phyloP scores from a whole-genome alignment of 23 red algal genomes.

The Agarophyton chilense region DNA sequence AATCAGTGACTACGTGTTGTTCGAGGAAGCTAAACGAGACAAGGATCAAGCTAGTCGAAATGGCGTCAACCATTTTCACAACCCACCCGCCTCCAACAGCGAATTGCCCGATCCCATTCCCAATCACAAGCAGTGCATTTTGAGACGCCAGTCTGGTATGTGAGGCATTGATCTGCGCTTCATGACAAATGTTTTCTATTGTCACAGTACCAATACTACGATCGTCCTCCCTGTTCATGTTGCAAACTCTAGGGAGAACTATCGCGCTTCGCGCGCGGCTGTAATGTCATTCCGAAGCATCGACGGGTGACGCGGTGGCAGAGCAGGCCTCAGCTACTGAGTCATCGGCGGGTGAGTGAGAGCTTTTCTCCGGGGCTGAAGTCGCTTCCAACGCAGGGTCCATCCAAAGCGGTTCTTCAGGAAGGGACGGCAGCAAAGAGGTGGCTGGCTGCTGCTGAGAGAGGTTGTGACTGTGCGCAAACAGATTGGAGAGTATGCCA shows the following conservation, averaged over 20 bases:
- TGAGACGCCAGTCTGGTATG: slow-evolving; percentile 38
- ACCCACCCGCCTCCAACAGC: background rate
- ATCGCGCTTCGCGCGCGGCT: no score
- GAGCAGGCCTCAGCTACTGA: no score
- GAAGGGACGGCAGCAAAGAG: no score
- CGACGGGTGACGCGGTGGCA: no score
- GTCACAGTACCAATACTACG: slow-evolving; percentile 20
- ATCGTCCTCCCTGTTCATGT: background rate
- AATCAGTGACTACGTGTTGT: slow-evolving; percentile 45
- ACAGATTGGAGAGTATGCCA: background rate
- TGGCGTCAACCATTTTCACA: slow-evolving; percentile 22
- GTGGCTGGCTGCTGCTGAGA: no score
- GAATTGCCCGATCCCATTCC: slow-evolving; percentile 23
- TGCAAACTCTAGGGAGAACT: background rate
- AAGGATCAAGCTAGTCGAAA: slow-evolving; percentile 15
- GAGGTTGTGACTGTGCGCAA: no score
- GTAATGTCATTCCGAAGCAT: no score
- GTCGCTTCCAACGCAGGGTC: no score
- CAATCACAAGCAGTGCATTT: background rate
- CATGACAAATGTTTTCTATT: slow-evolving; percentile 28
- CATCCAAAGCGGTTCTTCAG: no score
- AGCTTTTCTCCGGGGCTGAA: no score
- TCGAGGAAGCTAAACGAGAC: slow-evolving; percentile 35
- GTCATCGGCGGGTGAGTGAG: no score
- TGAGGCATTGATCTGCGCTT: slow-evolving; percentile 50